phyloP scores from a whole-genome alignment of 148 eudicot species.

The Amaranthus hypochondriacus region DNA sequence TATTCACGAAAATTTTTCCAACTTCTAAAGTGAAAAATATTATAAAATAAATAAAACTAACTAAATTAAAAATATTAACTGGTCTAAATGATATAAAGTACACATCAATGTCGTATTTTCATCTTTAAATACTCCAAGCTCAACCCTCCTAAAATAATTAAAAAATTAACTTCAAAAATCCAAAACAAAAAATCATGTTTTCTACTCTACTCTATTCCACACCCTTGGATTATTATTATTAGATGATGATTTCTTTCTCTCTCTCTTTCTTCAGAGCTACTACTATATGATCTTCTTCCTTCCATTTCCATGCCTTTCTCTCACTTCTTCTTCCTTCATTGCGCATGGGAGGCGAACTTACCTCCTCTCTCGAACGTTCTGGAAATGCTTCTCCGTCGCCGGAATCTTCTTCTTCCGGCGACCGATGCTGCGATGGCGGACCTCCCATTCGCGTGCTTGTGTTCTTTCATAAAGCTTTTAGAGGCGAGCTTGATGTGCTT shows the following conservation, averaged over 20 bases:
- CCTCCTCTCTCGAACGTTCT: constrained; percentile 6
- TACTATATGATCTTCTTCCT: constrained; percentile 11
- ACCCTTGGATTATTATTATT: not conserved
- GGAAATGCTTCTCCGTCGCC: not conserved
- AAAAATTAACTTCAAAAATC: too few species aligned
- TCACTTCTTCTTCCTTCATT: constrained; percentile 20
- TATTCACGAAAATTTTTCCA: too few species aligned
- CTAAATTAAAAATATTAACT: too few species aligned
- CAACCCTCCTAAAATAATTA: too few species aligned
- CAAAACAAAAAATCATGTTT: not conserved
- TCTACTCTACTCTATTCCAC: too few species aligned
- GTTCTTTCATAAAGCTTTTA: constrained; percentile 56
- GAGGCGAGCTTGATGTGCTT: constrained; percentile 50
- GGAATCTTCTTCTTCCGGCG: constrained; percentile 15
- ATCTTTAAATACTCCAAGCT: too few species aligned
- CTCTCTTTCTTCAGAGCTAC: not conserved
- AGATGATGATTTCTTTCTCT: not conserved
- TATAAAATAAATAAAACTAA: too few species aligned
- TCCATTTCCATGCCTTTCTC: constrained; percentile 30
- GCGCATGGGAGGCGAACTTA: constrained; percentile 36
- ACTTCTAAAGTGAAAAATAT: too few species aligned
- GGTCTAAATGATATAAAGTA: too few species aligned
- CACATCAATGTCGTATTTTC: too few species aligned
- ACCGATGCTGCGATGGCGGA: constrained; percentile 15
- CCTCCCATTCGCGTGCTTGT: constrained; percentile 55